Base-by-base conservation (phyloP, 1,284 basidiomycete species). In the Sutorius eximius region DNA sequence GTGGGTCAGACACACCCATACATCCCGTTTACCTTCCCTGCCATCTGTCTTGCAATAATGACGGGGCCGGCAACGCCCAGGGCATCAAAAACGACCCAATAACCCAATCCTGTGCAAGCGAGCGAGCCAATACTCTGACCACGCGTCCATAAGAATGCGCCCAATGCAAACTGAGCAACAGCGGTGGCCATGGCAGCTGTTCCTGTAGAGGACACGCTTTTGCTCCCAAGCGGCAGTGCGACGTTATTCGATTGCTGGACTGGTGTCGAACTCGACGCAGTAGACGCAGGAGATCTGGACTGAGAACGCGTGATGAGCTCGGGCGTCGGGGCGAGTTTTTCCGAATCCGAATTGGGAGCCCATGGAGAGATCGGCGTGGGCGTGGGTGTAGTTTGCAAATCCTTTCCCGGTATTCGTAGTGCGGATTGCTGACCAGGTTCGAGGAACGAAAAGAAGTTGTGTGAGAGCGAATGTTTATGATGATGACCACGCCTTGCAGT, bases 81-180 rank as follows among this genome's bases (percentile, higher is more conserved):
- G 3, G 93, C 84, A 69, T 99, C 96, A 66, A 98, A 99, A 1
- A 98, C 94, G 30, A 97, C 85, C 80, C 97, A 90, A 69, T 98
- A 99, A 0, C 96, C 96, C 15, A 98, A 72, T 0, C 93, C 96
- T 0, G 95, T 95, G 53, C 91, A 86, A 2, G 90, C 81, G 27
- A 98, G 75, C 47, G 93, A 95, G 16, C 95, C 95, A 29, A 84
- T 82, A 57, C 90, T 86, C 71, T 98, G 96, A 1, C 95, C 95
- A n/a, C 81, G 79, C 3, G 96, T 86, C 96, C 96, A 99, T 11
- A 98, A 60, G 63, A 78, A 81, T 2, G 83, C 83, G 0, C 88
- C 89, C 1, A 90, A 72, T 2, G 78, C 57, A 54, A 88, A 87
- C 60, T 87, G 83, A 22, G 59, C 65, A 0, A 64, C 54, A 3